Evolutionary conservation across 805 yeast genomes (phyloP), one percentile per base, ranked within the genome.

Genomic region (Jamesozyma rosinii): DNA sequence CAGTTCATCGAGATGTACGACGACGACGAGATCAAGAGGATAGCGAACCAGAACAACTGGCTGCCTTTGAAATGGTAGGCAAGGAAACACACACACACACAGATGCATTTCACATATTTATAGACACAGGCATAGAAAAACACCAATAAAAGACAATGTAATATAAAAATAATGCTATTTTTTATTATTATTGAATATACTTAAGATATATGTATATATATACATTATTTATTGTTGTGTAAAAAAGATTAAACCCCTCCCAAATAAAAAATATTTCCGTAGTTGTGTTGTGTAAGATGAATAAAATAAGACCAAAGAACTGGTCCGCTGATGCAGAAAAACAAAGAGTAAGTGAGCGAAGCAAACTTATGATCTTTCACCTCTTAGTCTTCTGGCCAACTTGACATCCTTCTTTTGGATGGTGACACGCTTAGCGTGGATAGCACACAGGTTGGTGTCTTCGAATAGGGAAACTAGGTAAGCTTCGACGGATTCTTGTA

Each of bases 401-500:
- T 89, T 95, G 68, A 90, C 86, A 70, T 90, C 98, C 75, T 89
- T 89, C 86, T 88, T 90, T 78, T 87, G 95, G 64, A 90, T 87
- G 53, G 98, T 90, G 58, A 90, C 97, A 74, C 98, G 83, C 81
- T 92, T 90, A 63, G 97, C 98, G 72, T 90, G 98, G 57, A 88
- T 86, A 53, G 97, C 97, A 74, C 97, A 92, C 75, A 90, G 78
- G 76, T 89, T 90, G 54, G 97, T 92, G 70, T 92, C 97, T 76
- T 90, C 97, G 58, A 90, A 92, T 63, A 90, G 72, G 48, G 95
- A 86, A 43, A 90, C 96, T 60, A 92, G 76, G 78, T 88, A 92
- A 63, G 97, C 97, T 76, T 90, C 98, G 50, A 90, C 95, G 51
- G 97, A 89, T 74, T 92, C 98, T 71, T 90, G 98, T 60, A 90